A percentile compares a stretch with the other conserved stretches of the same genome.
Conservation (phyloP, 306 rosid species). For the Dryas drummondii region DNA sequence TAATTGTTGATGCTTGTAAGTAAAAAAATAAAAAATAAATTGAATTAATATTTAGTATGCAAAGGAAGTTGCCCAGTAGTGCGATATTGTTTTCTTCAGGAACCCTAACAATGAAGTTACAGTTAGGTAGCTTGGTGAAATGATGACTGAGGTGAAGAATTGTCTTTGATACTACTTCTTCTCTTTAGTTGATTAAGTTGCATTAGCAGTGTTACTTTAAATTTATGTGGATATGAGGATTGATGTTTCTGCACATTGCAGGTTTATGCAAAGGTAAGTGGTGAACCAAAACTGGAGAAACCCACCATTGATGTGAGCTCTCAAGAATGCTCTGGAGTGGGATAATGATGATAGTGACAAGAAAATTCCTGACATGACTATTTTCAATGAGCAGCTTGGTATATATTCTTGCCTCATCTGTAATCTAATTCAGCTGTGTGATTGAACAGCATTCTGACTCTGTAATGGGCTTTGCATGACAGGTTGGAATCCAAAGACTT, state of each 20-base stretch:
- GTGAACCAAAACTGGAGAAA: constrained; percentile 58
- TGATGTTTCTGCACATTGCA: constrained; percentile 25
- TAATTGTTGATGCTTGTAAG: constrained; percentile 84
- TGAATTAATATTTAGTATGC: not conserved
- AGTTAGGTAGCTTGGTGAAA: constrained; percentile 40
- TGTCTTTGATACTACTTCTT: not conserved
- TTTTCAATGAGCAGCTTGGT: constrained; percentile 85
- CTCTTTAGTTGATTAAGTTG: not conserved
- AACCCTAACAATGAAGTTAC: no score
- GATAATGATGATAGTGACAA: no score
- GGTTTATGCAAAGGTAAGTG: constrained; percentile 85
- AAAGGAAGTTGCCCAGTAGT: constrained; percentile 9
- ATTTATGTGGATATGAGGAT: not conserved
- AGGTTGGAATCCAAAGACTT: constrained; percentile 94
- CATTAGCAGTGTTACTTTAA: not conserved
- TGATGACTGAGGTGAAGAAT: constrained; percentile 33
- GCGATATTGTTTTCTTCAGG: constrained; percentile 42
- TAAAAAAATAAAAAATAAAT: not conserved
- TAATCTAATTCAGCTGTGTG: not conserved
- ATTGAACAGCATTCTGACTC: not conserved
- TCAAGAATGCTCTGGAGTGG: no score
- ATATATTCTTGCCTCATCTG: constrained; percentile 3
- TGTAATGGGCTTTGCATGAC: constrained; percentile 5
- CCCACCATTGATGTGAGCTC: no score
- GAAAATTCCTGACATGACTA: no score